Percentiles rank a stretch among this genome's conserved stretches.
Conservation (phyloP, 768 basidiomycete species). For the Daedaleopsis nitida region DNA sequence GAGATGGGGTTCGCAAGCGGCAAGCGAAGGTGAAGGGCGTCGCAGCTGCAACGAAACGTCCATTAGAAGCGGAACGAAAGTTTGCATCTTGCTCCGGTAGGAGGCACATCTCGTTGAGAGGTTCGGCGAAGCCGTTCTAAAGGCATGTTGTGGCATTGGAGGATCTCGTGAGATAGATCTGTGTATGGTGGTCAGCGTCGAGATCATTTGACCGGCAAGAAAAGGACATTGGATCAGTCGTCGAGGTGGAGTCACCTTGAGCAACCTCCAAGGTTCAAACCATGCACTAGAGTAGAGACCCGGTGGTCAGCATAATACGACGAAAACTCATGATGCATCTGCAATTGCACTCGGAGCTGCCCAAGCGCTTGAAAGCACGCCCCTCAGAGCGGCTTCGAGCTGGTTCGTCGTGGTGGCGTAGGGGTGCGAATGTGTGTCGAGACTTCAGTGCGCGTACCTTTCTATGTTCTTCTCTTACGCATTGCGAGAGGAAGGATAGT, state of each 20-base stretch:
- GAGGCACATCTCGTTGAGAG: not conserved
- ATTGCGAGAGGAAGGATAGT: conserved; percentile 1
- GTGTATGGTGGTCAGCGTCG: not conserved
- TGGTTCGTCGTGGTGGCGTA: too few species aligned
- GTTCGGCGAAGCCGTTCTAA: not conserved
- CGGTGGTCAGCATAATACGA: too few species aligned
- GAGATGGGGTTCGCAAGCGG: too few species aligned
- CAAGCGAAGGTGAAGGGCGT: too few species aligned
- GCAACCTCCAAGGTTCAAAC: too few species aligned
- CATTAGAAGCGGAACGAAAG: not conserved
- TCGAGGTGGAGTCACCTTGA: too few species aligned
- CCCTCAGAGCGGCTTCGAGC: too few species aligned
- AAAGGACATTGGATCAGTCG: too few species aligned
- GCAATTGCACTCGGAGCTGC: too few species aligned
- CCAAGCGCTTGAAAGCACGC: too few species aligned
- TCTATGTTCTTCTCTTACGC: not conserved
- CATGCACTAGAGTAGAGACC: too few species aligned
- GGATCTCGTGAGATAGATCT: not conserved
- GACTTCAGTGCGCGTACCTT: not conserved
- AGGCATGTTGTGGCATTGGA: not conserved
- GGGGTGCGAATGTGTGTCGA: not conserved
- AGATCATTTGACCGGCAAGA: not conserved
- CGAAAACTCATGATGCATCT: too few species aligned
- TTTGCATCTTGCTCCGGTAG: not conserved
- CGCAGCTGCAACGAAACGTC: not conserved